These are phyloP conservation scores for Vachellia collinsii DNA, from an alignment of 306 rosid species.

Conservation along the genomic window DNA sequence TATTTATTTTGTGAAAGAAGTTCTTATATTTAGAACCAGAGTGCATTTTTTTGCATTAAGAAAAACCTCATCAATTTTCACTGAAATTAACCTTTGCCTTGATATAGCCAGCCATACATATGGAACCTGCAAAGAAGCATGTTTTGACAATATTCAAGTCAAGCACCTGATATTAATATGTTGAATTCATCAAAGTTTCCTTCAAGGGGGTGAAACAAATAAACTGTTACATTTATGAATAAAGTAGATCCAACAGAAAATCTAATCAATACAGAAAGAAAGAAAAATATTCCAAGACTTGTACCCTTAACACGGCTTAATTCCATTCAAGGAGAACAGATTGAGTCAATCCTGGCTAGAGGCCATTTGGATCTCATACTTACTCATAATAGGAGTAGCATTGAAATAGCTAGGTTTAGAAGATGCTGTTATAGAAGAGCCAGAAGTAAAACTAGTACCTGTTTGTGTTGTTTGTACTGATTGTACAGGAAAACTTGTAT, in stretches of 20 bases:
- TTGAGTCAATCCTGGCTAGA: background rate
- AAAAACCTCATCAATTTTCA: no score
- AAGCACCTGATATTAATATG: background rate
- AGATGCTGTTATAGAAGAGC: background rate
- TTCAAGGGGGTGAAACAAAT: background rate
- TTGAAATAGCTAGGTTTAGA: background rate
- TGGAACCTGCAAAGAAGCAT: background rate
- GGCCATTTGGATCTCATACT: background rate
- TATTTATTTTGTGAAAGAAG: no score
- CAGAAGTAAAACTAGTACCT: background rate
- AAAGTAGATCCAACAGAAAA: background rate
- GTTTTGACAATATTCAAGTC: background rate
- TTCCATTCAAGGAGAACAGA: no score
- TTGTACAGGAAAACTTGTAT: background rate
- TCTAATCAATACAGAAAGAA: background rate
- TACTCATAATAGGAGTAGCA: background rate
- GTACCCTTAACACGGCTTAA: no score
- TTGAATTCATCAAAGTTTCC: no score
- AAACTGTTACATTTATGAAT: background rate
- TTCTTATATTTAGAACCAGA: no score
- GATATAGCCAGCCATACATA: background rate
- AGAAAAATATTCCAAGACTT: no score
- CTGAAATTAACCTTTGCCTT: background rate
- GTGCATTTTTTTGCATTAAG: no score
- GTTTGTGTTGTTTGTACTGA: background rate